phyloP scores from a whole-genome alignment of 495 filamentous ascomycete genomes.

The Neurospora hispaniola region DNA sequence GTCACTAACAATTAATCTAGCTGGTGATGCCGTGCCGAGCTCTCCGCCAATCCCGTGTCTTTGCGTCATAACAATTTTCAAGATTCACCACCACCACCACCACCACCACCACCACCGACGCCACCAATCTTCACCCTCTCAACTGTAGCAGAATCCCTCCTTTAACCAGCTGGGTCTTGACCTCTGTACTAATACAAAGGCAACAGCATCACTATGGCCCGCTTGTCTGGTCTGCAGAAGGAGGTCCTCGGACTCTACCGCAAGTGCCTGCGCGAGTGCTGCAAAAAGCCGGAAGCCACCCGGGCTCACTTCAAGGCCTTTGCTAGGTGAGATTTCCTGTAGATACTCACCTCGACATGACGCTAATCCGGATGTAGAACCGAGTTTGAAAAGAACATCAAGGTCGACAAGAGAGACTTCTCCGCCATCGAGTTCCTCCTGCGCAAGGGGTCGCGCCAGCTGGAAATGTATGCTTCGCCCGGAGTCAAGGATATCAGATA shows the following conservation, averaged over 20 bases:
- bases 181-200: too few species aligned
- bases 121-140: too few species aligned
- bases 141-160: too few species aligned
- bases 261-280: conserved; percentile 66
- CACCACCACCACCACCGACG: too few species aligned
- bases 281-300: conserved; percentile 59
- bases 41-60: background rate
- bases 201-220: conserved; percentile 6
- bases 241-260: conserved; percentile 83
- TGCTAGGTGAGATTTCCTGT: conserved; percentile 19
- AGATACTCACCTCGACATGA: background rate
- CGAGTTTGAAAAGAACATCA: conserved; percentile 65
- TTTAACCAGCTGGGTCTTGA: too few species aligned
- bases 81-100: too few species aligned
- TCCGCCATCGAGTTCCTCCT: conserved; percentile 77
- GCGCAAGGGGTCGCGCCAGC: conserved; percentile 71
- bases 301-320: conserved; percentile 31
- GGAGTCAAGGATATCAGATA: conserved; percentile 70
- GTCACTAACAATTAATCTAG: background rate
- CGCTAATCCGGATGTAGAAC: conserved; percentile 32
- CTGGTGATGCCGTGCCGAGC: background rate
- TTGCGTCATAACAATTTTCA: background rate
- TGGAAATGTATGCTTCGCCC: conserved; percentile 74
- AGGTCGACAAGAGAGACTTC: conserved; percentile 81
- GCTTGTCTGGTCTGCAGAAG: conserved; percentile 80